phyloP scores from a whole-genome alignment of 495 filamentous ascomycete species.

The Neurospora hispaniola region DNA sequence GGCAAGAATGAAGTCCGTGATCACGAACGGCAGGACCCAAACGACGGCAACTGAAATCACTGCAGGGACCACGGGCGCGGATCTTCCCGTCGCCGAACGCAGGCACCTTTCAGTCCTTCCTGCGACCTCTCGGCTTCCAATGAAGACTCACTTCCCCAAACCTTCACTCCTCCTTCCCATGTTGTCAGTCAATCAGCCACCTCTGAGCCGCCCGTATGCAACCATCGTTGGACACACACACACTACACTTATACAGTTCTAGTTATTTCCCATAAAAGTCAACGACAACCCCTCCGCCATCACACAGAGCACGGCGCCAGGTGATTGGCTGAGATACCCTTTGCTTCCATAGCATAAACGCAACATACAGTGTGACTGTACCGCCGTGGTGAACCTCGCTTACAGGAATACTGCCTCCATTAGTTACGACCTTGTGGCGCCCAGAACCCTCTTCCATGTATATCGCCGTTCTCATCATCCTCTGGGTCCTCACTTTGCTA shows the following conservation, averaged over 20 bases:
- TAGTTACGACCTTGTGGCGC: too few relatives aligned
- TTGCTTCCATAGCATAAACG: too few relatives aligned
- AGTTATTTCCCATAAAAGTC: too few relatives aligned
- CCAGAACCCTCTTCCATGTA: not conserved
- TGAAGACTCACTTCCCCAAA: too few relatives aligned
- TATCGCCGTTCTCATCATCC: not conserved
- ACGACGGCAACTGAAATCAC: not conserved
- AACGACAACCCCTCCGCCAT: not conserved
- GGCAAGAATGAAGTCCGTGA: not conserved
- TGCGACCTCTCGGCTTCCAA: too few relatives aligned
- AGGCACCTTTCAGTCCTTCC: not conserved
- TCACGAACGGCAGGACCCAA: not conserved
- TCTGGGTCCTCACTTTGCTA: not conserved
- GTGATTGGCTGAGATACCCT: not conserved
- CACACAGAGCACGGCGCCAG: not conserved
- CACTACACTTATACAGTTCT: not conserved
- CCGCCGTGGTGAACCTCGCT: not conserved
- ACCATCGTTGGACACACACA: not conserved
- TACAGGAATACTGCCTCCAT: not conserved
- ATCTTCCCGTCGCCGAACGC: not conserved
- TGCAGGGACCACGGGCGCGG: not conserved
- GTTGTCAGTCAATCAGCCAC: not conserved
- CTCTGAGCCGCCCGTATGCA: not conserved
- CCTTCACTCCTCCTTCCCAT: not conserved
- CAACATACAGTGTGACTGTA: too few relatives aligned